These are phyloP conservation scores for Aurifilum marmelostoma DNA, from an alignment of 2,329 filamentous ascomycete genomes.

Conservation along the genomic window DNA sequence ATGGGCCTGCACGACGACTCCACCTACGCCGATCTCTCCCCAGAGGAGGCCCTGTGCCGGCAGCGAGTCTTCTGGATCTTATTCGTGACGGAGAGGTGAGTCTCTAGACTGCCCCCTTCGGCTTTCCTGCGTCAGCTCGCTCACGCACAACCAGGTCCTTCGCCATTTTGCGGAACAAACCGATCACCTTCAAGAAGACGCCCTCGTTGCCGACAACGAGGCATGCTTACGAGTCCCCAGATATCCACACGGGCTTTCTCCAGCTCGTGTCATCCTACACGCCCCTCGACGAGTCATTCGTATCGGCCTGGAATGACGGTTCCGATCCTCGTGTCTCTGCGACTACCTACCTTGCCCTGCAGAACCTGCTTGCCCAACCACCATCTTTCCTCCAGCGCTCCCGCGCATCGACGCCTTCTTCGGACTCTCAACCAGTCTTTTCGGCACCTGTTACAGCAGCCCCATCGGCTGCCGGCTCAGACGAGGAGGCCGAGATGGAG, in stretches of 20 bases:
- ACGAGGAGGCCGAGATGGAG: slow-evolving; percentile 45
- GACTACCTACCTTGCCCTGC: slow-evolving; percentile 41
- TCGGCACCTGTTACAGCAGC: slow-evolving; percentile 23
- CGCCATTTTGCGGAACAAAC: slow-evolving; percentile 65
- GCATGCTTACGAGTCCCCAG: slow-evolving; percentile 54
- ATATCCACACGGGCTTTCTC: slow-evolving; percentile 61
- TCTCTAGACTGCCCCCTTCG: slow-evolving; percentile 4
- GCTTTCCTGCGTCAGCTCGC: slow-evolving; percentile 35
- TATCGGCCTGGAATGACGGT: slow-evolving; percentile 66
- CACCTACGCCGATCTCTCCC: slow-evolving; percentile 52
- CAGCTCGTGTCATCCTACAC: slow-evolving; percentile 64
- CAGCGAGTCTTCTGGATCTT: slow-evolving; percentile 65
- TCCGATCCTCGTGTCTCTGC: slow-evolving; percentile 42
- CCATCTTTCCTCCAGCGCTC: slow-evolving; percentile 37
- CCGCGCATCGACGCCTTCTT: slow-evolving; percentile 32
- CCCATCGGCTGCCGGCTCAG: slow-evolving; percentile 20
- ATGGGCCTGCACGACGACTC: slow-evolving; percentile 62
- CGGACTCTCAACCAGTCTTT: slow-evolving; percentile 35
- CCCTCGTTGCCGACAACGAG: slow-evolving; percentile 57
- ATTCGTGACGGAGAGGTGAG: slow-evolving; percentile 62
- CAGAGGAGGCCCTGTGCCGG: slow-evolving; percentile 56
- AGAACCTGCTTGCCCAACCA: slow-evolving; percentile 40
- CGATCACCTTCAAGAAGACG: slow-evolving; percentile 63
- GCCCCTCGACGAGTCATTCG: slow-evolving; percentile 65
- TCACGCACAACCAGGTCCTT: slow-evolving; percentile 46